Percentiles rank a stretch among this genome's conserved stretches.
Evolutionary conservation across 768 basidiomycete genomes (phyloP).

Genomic region (Rhizopogon vesiculosus): DNA sequence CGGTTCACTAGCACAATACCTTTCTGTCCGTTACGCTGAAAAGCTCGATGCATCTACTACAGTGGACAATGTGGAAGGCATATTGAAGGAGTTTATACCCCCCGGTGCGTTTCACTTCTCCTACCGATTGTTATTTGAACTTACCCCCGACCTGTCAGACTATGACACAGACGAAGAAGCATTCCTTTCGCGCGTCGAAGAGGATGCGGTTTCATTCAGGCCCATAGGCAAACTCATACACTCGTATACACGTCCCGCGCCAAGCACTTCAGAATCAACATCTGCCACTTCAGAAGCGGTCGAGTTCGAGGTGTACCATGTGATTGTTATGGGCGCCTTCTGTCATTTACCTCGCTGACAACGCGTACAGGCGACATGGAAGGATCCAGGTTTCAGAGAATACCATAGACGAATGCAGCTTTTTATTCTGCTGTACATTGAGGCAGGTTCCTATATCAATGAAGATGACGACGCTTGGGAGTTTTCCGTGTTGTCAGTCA

Average conservation of each 20-base stretch:
- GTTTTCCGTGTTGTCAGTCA: constrained; percentile 77
- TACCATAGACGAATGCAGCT: constrained; percentile 92
- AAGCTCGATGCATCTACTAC: constrained; percentile 63
- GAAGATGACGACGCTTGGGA: constrained; percentile 96
- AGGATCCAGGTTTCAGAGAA: constrained; percentile 84
- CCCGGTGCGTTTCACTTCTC: constrained; percentile 37
- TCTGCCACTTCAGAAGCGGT: constrained; percentile 33
- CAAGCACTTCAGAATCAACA: constrained; percentile 29
- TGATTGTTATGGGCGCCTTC: constrained; percentile 31
- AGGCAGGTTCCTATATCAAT: constrained; percentile 91
- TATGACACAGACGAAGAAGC: constrained; percentile 63
- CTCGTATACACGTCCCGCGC: constrained; percentile 64
- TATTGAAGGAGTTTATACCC: constrained; percentile 72
- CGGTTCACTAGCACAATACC: constrained; percentile 75
- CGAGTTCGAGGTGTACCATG: constrained; percentile 91
- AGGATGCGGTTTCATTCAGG: constrained; percentile 72
- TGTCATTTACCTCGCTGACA: neutral
- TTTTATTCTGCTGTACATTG: constrained; percentile 92
- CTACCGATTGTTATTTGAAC: neutral
- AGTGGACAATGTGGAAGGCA: constrained; percentile 84
- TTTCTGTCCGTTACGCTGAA: constrained; percentile 62
- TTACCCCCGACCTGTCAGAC: constrained; percentile 33
- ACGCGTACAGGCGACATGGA: constrained; percentile 64
- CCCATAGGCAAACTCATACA: constrained; percentile 75
- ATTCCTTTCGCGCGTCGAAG: constrained; percentile 68